Evolutionary conservation across 768 basidiomycete species (phyloP), one percentile per base, ranked within the genome.

Genomic region (Tylopilus plumbeoviolaceoides): DNA sequence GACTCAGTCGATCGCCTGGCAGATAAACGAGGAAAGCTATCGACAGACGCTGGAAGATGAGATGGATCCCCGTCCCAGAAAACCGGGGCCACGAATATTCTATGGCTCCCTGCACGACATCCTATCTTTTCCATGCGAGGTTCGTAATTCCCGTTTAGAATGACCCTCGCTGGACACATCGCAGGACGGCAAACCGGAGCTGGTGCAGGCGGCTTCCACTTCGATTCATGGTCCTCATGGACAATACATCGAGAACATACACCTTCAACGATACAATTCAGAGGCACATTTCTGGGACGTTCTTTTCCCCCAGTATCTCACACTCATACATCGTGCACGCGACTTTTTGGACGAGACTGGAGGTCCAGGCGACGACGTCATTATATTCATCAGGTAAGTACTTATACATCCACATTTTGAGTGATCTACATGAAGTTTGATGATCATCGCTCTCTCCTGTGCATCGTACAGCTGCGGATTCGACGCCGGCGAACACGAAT

Each of bases 41-140:
- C 79, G 83, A 14, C 78, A 84, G 59, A 79, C 77, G 4, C 77
- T 91, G 0, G 83, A 86, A 35, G 33, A 35, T 25, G 60, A 57
- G 49, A 63, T 18, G 52, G 65, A 65, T 56, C 62, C 65, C 0
- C 55, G 63, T 1, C 58, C 56, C 2, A 14, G 57, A 1, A 77
- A 75, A 45, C 67, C 69, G 2, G 80, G 82, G 1, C 77, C 85
- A 0, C 78, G 81, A 56, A 70, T 94, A 31, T 97, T 84, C 67
- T 99, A 98, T 54, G 91, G 91, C 1, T 94, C 91, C 10, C 74
- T 95, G n/a, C 95, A 99, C 64, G 95, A 98, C 59, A 81, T 98
- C 41, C 75, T 94, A 14, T 89, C 93, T 12, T 97, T 84, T 63
- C 93, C 93, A 1, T 97, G 93, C 72, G 93, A 97, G 75, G 91